Base-by-base conservation (phyloP, 2,329 filamentous ascomycete genomes). In the Xylaria hypoxylon region DNA sequence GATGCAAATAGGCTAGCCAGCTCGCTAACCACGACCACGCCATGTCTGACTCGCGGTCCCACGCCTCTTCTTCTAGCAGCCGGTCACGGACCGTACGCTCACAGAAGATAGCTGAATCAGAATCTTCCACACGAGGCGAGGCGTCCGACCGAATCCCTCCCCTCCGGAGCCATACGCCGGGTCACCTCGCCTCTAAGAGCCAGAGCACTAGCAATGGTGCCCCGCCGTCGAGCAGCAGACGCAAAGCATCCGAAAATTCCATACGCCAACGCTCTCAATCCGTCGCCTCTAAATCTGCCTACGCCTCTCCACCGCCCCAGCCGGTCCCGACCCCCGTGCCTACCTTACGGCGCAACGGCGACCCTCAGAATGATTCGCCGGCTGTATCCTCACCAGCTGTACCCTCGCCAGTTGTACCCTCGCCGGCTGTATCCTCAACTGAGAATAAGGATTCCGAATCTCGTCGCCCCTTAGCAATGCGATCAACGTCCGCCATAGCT, bases 81-180 rank as follows among this genome's bases (percentile, higher is more conserved):
- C 82, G 80, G 67, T 78, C 79, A 62, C 84, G 83, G 75, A 80
- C 82, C 52, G 74, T 86, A 56, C 84, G 85, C 66, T 83, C 85
- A 7, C 86, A 87, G 70, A 86, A 85, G 79, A 87, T 86, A 57
- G 38, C 60, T 24, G 68, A 67, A 2, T 17, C 68, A 7, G 65
- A 61, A 1, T 62, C 47, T n/a, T 40, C 60, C 1, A 24, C 33
- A 11, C 78, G 73, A 40, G 74, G 73, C 72, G 78, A 80, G 64
- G 74, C 75, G 64, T 77, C 70, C 63, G 79, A 80, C 67, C 78
- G 75, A 62, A 73, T 74, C 19, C 73, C 76, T 60, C 73, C 68
- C 78, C 82, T 82, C 31, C 83, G 87, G 70, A 89, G 84, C 74
- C 87, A 90, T 75, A 90, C 87, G 1, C 87, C 87, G 1, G 87